Conservation (phyloP, 106 monocot species). For the Allium sativum region DNA sequence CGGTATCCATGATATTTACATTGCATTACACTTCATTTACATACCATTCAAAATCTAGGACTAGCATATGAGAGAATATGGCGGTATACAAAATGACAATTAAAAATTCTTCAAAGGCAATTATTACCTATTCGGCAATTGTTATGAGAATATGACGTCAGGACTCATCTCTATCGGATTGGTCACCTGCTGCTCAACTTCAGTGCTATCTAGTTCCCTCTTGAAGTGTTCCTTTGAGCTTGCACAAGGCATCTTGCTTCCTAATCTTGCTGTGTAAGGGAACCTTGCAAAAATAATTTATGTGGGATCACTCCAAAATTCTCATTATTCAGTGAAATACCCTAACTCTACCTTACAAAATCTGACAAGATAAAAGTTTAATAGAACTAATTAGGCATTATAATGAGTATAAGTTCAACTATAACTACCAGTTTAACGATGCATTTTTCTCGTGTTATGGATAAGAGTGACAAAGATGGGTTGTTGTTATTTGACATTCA, state of each 20-base stretch:
- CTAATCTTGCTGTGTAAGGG: neutral
- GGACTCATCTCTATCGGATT: neutral
- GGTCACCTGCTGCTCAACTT: conserved; percentile 2
- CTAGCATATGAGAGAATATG: too few species aligned
- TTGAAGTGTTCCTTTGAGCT: conserved; percentile 2
- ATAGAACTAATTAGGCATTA: neutral
- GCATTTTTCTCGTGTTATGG: neutral
- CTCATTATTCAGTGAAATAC: neutral
- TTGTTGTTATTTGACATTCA: too few species aligned
- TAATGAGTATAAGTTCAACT: neutral
- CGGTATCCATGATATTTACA: too few species aligned
- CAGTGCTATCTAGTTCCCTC: neutral
- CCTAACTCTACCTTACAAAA: neutral
- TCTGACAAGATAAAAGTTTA: neutral
- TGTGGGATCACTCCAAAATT: neutral
- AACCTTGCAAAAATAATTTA: neutral
- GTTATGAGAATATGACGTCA: too few species aligned
- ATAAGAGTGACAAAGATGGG: too few species aligned
- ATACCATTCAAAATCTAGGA: too few species aligned
- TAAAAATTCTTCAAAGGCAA: too few species aligned
- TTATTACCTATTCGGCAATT: too few species aligned
- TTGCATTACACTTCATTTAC: too few species aligned
- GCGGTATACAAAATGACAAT: too few species aligned
- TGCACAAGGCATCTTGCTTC: conserved; percentile 7
- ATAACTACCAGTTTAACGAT: neutral